A percentile compares a stretch with the other conserved stretches of the same genome.
Conservation (phyloP, 352 stramenopile genomes). For the Detonula confervacea region DNA sequence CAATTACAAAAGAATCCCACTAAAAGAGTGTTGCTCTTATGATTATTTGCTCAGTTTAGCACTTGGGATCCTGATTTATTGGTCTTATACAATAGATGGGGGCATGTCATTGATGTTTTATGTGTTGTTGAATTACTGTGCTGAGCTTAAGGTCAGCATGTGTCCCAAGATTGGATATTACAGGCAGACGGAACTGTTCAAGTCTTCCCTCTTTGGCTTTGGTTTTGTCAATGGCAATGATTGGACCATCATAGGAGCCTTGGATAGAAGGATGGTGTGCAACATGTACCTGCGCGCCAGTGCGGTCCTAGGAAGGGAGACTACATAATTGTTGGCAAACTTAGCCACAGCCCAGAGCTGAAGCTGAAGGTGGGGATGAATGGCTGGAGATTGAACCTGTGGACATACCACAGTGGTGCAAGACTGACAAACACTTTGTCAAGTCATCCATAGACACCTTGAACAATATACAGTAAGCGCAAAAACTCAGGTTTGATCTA, state of each 20-base stretch:
- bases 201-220: slow-evolving; percentile 55
- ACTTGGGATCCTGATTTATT: slow-evolving; percentile 98
- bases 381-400: slow-evolving; percentile 94
- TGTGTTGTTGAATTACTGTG: slow-evolving; percentile 94
- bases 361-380: slow-evolving; percentile 90
- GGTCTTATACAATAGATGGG: slow-evolving; percentile 98
- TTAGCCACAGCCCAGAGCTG: slow-evolving; percentile 91
- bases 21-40: slow-evolving; percentile 87
- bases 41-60: slow-evolving; percentile 91
- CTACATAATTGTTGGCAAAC: slow-evolving; percentile 96
- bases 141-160: slow-evolving; percentile 90
- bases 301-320: slow-evolving; percentile 98
- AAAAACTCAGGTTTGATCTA: slow-evolving; percentile 96
- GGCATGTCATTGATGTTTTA: slow-evolving; percentile 98
- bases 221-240: slow-evolving; percentile 79
- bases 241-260: slow-evolving; percentile 77
- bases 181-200: slow-evolving; percentile 73
- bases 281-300: slow-evolving; percentile 98
- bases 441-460: slow-evolving; percentile 94
- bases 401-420: slow-evolving; percentile 93
- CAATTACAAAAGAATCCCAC: slow-evolving; percentile 82
- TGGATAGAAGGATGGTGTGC: slow-evolving; percentile 95
- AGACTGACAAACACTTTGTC: slow-evolving; percentile 90
- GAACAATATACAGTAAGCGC: slow-evolving; percentile 95
- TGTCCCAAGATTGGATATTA: slow-evolving; percentile 89